Percentiles rank a stretch among this genome's conserved stretches.
phyloP scores from a whole-genome alignment of 2,329 filamentous ascomycete species.

The Fusarium albosuccineum region DNA sequence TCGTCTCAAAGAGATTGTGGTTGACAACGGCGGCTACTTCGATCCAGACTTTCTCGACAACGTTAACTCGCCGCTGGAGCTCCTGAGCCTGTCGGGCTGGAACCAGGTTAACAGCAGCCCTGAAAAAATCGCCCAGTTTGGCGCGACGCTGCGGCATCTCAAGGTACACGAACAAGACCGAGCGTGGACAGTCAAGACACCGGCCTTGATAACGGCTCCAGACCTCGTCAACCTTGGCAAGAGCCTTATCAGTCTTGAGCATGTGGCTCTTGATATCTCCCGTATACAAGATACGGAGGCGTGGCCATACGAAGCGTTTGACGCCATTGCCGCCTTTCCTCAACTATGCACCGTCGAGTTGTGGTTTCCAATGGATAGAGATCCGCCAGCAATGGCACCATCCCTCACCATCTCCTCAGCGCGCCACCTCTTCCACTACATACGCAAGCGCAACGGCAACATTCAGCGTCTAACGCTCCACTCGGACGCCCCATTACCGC shows the following conservation, averaged over 20 bases:
- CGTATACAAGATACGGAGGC: background rate
- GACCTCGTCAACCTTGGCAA: conserved; percentile 13
- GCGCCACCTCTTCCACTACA: conserved; percentile 10
- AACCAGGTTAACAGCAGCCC: background rate
- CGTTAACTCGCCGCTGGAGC: conserved; percentile 16
- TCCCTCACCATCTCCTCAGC: conserved; percentile 10
- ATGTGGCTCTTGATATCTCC: conserved; percentile 14
- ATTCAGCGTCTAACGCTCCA: conserved; percentile 15
- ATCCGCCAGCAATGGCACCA: conserved; percentile 2
- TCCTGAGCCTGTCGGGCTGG: conserved; percentile 10
- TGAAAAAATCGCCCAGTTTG: conserved; percentile 2
- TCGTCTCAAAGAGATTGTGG: conserved; percentile 9
- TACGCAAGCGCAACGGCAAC: conserved; percentile 8
- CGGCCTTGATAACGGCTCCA: background rate
- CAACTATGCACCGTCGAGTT: conserved; percentile 17
- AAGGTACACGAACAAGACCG: conserved; percentile 13
- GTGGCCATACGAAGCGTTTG: conserved; percentile 9
- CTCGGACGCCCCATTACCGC: conserved; percentile 6
- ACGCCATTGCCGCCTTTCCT: conserved; percentile 19
- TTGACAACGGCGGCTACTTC: background rate
- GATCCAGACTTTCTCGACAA: background rate
- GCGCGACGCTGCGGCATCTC: conserved; percentile 6
- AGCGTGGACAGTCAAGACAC: background rate
- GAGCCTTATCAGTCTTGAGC: conserved; percentile 14
- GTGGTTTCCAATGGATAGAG: conserved; percentile 4